A percentile compares a stretch with the other conserved stretches of the same genome.
Conservation (phyloP, 192 early-diverging fungal species). For the Umbelopsis isabellina region DNA sequence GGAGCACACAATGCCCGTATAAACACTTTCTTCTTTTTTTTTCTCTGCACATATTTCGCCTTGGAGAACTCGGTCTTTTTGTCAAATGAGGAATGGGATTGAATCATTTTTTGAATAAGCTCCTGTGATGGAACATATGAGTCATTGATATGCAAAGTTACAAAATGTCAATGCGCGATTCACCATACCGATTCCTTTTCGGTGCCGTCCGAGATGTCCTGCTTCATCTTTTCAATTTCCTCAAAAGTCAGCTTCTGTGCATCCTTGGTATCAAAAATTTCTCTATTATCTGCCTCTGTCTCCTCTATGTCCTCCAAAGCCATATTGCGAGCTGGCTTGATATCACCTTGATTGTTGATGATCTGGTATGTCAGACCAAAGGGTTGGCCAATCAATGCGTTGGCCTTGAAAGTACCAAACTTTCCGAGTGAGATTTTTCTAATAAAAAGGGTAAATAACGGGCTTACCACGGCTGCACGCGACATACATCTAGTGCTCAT, state of each 20-base stretch:
- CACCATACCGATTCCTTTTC: background rate
- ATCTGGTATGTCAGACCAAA: slow-evolving; percentile 89
- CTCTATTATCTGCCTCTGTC: slow-evolving; percentile 79
- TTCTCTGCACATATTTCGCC: slow-evolving; percentile 91
- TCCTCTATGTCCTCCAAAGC: slow-evolving; percentile 58
- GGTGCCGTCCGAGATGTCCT: slow-evolving; percentile 66
- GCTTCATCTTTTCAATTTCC: slow-evolving; percentile 85
- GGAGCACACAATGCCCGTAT: background rate
- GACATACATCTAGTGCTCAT: background rate
- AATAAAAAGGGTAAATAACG: background rate
- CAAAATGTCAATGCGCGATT: background rate
- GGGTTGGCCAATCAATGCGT: slow-evolving; percentile 79
- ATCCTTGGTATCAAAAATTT: slow-evolving; percentile 73
- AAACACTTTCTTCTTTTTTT: slow-evolving; percentile 68
- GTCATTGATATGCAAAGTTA: too few relatives aligned
- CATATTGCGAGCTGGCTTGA: slow-evolving; percentile 39
- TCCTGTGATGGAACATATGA: slow-evolving; percentile 38
- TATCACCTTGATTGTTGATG: slow-evolving; percentile 59
- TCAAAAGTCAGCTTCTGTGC: slow-evolving; percentile 80
- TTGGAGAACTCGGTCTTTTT: slow-evolving; percentile 95
- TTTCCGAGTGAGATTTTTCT: slow-evolving; percentile 81
- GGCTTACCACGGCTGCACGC: background rate
- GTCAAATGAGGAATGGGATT: slow-evolving; percentile 84
- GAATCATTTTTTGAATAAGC: slow-evolving; percentile 80
- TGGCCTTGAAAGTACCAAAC: slow-evolving; percentile 84